Base-by-base conservation (phyloP, 495 filamentous ascomycete species). In the Echria macrotheca region DNA sequence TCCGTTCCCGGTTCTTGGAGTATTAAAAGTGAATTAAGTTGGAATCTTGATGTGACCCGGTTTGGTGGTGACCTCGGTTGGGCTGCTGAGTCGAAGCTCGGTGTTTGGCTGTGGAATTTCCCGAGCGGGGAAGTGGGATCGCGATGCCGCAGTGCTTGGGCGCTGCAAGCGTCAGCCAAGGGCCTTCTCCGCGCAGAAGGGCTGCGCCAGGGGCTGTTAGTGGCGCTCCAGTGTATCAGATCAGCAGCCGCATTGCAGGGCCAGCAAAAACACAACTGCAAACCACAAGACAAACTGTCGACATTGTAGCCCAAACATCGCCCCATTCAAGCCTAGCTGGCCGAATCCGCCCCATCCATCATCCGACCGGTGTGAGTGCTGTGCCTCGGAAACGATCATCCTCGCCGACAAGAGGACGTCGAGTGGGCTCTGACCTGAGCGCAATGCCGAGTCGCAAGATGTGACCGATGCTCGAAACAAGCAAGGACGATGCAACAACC, bases 401-500 rank as follows among this genome's bases (percentile, higher is more conserved):
- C n/a, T n/a, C n/a, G n/a, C n/a, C n/a, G n/a, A n/a, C n/a, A n/a
- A n/a, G n/a, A n/a, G n/a, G n/a, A n/a, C n/a, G n/a, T n/a, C n/a
- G n/a, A n/a, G n/a, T n/a, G n/a, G n/a, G n/a, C n/a, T n/a, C n/a
- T n/a, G n/a, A n/a, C n/a, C n/a, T 26, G 19, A 47, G 21, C 29
- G 29, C 47, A 31, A 37, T 25, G 33, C 26, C 50, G 24, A 50
- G 28, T 42, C 35, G 24, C 48, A 58, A 58, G 63, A 73, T 73
- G 70, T 69, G 63, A 69, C 60, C 39, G 41, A 10, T 17, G 40
- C 53, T 18, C 21, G 36, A 35, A 47, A 45, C 47, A 55, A n/a
- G 22, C 31, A 39, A 33, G 17, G 45, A 71, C 63, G 55, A 78
- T 76, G 71, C 76, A 79, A 52, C 68, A 67, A 53, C 57, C 64